Conservation (phyloP, 805 yeast genomes). For the Danielia oregonensis region DNA sequence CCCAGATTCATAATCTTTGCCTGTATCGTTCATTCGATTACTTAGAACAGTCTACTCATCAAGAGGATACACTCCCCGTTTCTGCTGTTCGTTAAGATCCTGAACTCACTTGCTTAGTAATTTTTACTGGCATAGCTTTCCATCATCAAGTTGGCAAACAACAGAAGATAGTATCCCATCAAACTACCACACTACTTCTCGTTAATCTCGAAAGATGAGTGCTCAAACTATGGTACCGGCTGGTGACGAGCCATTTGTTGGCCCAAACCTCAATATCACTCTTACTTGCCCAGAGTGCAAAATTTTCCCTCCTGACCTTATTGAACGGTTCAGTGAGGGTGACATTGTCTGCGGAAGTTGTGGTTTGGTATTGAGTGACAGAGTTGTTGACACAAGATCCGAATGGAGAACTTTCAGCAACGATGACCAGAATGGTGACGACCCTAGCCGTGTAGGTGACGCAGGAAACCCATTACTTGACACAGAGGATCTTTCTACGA, state of each 20-base stretch:
- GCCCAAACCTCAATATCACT: slow-evolving; percentile 84
- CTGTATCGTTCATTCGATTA: slow-evolving; percentile 2
- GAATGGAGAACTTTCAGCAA: slow-evolving; percentile 99
- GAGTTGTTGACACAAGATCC: slow-evolving; percentile 90
- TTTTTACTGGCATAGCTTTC: no score
- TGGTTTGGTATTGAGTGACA: slow-evolving; percentile 88
- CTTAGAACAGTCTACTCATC: no score
- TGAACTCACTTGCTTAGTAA: background rate
- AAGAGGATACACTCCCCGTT: no score
- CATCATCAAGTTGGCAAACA: no score
- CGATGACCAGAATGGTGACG: slow-evolving; percentile 97
- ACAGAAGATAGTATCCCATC: no score
- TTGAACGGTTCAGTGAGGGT: slow-evolving; percentile 94
- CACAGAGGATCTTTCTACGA: slow-evolving; percentile 86
- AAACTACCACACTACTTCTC: no score
- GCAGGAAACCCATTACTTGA: slow-evolving; percentile 91
- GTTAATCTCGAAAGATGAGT: no score
- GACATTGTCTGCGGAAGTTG: slow-evolving; percentile 98
- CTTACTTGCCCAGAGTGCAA: slow-evolving; percentile 95
- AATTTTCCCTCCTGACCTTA: slow-evolving; percentile 90
- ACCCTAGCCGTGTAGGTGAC: slow-evolving; percentile 98
- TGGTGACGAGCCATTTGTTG: slow-evolving; percentile 39
- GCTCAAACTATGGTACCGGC: slow-evolving; percentile 9
- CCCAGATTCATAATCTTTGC: background rate
- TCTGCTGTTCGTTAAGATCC: no score